Percentiles rank a stretch among this genome's conserved stretches.
phyloP scores from a whole-genome alignment of 345 rosid genomes.

The Isatis tinctoria region DNA sequence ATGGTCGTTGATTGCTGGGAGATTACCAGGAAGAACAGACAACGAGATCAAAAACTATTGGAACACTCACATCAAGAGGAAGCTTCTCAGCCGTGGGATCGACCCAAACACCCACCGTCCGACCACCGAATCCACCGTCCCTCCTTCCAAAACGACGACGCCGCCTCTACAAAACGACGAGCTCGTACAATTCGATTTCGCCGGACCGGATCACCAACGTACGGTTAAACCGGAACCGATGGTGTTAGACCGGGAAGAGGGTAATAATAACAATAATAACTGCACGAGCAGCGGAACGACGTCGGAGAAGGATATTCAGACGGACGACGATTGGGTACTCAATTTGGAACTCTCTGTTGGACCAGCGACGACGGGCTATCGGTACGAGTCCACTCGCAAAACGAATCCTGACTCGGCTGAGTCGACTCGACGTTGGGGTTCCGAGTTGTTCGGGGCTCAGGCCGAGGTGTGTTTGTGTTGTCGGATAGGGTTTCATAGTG shows the following conservation, averaged over 20 bases:
- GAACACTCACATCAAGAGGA: constrained; percentile 85
- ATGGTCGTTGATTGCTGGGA: constrained; percentile 86
- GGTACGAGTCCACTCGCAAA: constrained; percentile 17
- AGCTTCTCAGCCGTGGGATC: constrained; percentile 68
- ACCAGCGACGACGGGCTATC: constrained; percentile 13
- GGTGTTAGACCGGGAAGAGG: constrained; percentile 14
- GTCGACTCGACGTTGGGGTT: constrained; percentile 19
- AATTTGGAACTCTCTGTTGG: constrained; percentile 33
- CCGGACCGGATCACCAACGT: constrained; percentile 12
- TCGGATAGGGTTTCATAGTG: constrained; percentile 30
- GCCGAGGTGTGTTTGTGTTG: constrained; percentile 30
- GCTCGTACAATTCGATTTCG: background rate
- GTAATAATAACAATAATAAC: background rate
- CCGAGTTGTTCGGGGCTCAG: constrained; percentile 14
- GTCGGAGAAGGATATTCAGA: constrained; percentile 18
- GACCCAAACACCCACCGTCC: constrained; percentile 71
- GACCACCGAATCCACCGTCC: constrained; percentile 29
- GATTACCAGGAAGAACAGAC: constrained; percentile 84
- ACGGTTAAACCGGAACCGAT: constrained; percentile 27
- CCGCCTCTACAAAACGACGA: constrained; percentile 8
- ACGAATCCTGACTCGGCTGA: constrained; percentile 13
- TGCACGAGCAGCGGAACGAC: constrained; percentile 31
- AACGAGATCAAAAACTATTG: constrained; percentile 87
- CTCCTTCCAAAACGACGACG: constrained; percentile 6
- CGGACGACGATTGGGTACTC: constrained; percentile 12